A percentile compares a stretch with the other conserved stretches of the same genome.
Evolutionary conservation across 2,329 filamentous ascomycete genomes (phyloP).

Genomic region (Diplocarpon rosae): DNA sequence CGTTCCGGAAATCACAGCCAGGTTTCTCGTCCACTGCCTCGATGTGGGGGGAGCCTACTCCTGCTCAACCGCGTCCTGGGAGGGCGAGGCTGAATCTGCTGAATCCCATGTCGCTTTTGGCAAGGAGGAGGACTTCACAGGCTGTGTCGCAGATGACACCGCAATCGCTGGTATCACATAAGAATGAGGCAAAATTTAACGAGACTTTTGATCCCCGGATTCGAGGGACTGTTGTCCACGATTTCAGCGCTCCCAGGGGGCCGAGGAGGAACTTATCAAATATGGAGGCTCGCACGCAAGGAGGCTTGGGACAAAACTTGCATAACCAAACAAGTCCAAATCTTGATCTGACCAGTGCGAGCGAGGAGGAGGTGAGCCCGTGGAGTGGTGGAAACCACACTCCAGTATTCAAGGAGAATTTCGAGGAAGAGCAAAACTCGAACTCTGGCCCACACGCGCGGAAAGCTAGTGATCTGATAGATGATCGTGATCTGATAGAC

Average conservation of each 20-base stretch:
- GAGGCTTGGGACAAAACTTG: conserved; percentile 7
- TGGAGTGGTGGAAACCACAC: conserved; percentile 34
- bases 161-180: conserved; percentile 17
- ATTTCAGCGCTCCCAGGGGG: conserved; percentile 50
- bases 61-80: conserved; percentile 13
- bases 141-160: conserved; percentile 22
- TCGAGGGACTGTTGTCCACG: conserved; percentile 51
- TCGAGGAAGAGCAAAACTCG: conserved; percentile 36
- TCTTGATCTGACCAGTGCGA: conserved; percentile 10
- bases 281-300: conserved; percentile 16
- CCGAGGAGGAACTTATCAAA: conserved; percentile 32
- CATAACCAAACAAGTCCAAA: conserved; percentile 17
- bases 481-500: conserved; percentile 26
- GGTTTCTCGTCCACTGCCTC: conserved; percentile 12
- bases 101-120: conserved; percentile 22
- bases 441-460: conserved; percentile 27
- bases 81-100: conserved; percentile 24
- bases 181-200: conserved; percentile 21
- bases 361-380: conserved; percentile 16
- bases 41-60: conserved; percentile 9
- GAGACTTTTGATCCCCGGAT: conserved; percentile 51
- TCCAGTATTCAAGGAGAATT: conserved; percentile 43
- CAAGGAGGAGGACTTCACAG: conserved; percentile 26
- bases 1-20: conserved; percentile 19
- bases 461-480: conserved; percentile 25